Conservation (phyloP, 768 basidiomycete species). For the Amanita polypyramis region DNA sequence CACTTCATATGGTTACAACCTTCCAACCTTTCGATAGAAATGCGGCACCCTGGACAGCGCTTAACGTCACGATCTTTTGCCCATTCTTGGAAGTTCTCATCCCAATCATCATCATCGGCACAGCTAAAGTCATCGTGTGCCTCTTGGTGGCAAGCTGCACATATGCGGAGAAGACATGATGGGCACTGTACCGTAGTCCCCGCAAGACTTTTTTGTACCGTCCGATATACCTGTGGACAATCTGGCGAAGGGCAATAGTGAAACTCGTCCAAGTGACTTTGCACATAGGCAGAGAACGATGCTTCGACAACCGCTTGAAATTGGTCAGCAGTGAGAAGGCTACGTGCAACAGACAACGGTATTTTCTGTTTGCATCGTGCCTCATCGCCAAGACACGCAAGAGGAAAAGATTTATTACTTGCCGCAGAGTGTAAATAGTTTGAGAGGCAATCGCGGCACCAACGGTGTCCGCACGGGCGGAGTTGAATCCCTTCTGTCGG, state of each 20-base stretch:
- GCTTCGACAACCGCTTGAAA: conserved; percentile 48
- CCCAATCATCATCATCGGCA: conserved; percentile 43
- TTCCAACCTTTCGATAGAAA: conserved; percentile 58
- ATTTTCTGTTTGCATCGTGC: conserved; percentile 49
- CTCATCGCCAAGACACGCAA: conserved; percentile 61
- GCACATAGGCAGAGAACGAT: conserved; percentile 51
- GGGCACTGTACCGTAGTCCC: conserved; percentile 57
- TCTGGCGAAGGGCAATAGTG: conserved; percentile 74
- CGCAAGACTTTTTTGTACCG: conserved; percentile 21
- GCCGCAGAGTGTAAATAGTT: conserved; percentile 48
- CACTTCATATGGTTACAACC: conserved; percentile 87
- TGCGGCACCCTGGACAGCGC: conserved; percentile 62
- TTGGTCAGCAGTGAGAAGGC: conserved; percentile 37
- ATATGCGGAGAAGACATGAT: conserved; percentile 60
- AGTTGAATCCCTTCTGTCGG: conserved; percentile 41
- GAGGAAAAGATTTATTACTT: conserved; percentile 52
- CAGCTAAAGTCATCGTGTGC: conserved; percentile 64
- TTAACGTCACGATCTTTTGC: conserved; percentile 53
- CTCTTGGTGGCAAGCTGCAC: conserved; percentile 43
- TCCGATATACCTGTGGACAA: conserved; percentile 64
- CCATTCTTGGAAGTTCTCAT: conserved; percentile 57
- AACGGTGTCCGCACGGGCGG: conserved; percentile 49
- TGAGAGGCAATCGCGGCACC: conserved; percentile 54
- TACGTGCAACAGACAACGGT: conserved; percentile 38
- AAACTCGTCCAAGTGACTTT: conserved; percentile 49